Percentiles rank a stretch among this genome's conserved stretches.
These are phyloP conservation scores for Starmerella tilneyi DNA, from an alignment of 805 yeast genomes.

Conservation along the genomic window DNA sequence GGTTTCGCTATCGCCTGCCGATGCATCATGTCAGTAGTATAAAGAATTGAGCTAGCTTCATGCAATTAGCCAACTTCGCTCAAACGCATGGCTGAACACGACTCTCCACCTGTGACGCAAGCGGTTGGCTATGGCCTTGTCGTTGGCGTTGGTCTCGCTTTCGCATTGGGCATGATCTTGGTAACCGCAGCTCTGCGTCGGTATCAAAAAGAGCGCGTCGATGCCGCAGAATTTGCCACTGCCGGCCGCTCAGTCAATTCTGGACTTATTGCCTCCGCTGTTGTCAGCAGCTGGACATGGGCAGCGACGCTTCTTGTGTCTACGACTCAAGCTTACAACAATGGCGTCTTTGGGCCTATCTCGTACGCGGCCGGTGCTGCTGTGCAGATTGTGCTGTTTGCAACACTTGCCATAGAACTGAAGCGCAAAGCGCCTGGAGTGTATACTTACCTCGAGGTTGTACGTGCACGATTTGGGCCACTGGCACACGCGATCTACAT, in stretches of 20 bases:
- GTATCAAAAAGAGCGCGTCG: constrained; percentile 74
- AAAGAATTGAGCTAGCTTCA: no score
- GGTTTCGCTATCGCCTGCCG: neutral
- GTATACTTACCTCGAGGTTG: constrained; percentile 81
- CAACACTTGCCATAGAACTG: constrained; percentile 77
- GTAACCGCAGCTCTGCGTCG: constrained; percentile 62
- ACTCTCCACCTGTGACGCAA: constrained; percentile 42
- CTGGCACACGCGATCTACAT: constrained; percentile 49
- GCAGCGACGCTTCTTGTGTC: constrained; percentile 69
- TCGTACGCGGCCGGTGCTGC: constrained; percentile 89
- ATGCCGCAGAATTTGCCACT: constrained; percentile 88
- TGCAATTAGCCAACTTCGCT: neutral
- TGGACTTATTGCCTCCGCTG: constrained; percentile 79
- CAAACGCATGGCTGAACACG: constrained; percentile 1
- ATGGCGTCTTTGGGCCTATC: constrained; percentile 72
- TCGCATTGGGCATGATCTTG: constrained; percentile 63
- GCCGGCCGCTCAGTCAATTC: constrained; percentile 85
- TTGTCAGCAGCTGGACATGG: constrained; percentile 92
- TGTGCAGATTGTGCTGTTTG: constrained; percentile 76
- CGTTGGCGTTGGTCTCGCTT: constrained; percentile 66
- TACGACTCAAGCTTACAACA: constrained; percentile 64
- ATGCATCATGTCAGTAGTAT: neutral
- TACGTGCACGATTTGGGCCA: constrained; percentile 72
- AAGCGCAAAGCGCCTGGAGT: constrained; percentile 85
- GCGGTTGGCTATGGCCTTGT: constrained; percentile 83